These are phyloP conservation scores for Fusarium verrucosum DNA, from an alignment of 2,329 filamentous ascomycete genomes.

Conservation along the genomic window DNA sequence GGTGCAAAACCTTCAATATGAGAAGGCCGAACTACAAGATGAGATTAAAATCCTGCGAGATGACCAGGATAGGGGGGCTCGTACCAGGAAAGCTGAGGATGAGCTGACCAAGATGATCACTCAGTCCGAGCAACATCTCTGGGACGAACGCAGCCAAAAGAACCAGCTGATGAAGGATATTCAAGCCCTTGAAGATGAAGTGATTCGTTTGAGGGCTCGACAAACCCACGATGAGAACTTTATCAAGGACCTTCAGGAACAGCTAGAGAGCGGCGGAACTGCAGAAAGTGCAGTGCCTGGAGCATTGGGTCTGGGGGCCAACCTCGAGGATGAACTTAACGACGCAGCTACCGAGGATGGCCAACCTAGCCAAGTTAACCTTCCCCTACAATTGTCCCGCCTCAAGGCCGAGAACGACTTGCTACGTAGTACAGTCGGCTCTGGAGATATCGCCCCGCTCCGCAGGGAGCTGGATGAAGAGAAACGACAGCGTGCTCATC, in stretches of 20 bases:
- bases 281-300: conserved; percentile 34
- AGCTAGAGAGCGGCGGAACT: conserved; percentile 54
- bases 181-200: conserved; percentile 56
- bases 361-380: conserved; percentile 46
- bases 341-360: conserved; percentile 54
- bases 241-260: conserved; percentile 68
- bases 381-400: conserved; percentile 64
- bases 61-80: conserved; percentile 48
- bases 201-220: conserved; percentile 58
- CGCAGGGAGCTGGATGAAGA: conserved; percentile 66
- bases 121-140: conserved; percentile 54
- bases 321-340: conserved; percentile 69
- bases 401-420: conserved; percentile 70
- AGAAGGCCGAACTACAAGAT: conserved; percentile 63
- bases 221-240: conserved; percentile 61
- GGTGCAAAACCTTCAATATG: conserved; percentile 63
- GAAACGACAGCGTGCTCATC: conserved; percentile 58
- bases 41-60: conserved; percentile 53
- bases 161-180: conserved; percentile 58
- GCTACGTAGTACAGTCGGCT: conserved; percentile 63
- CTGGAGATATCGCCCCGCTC: conserved; percentile 63
- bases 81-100: conserved; percentile 51
- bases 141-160: conserved; percentile 57
- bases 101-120: conserved; percentile 55
- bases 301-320: conserved; percentile 47